A percentile compares a stretch with the other conserved stretches of the same genome.
Evolutionary conservation across 306 rosid species (phyloP).

Genomic region (Prunus persica): DNA sequence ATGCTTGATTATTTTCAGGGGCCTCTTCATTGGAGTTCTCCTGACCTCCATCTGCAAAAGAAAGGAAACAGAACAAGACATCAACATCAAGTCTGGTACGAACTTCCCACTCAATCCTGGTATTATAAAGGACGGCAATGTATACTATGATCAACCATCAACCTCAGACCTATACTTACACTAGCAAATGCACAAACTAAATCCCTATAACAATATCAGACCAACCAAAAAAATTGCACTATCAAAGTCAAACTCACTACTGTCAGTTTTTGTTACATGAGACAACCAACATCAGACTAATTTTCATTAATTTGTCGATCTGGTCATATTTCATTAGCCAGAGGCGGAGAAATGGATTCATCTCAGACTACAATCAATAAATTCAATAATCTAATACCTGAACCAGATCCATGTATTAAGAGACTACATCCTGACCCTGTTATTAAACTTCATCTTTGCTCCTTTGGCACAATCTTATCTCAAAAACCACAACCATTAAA

Average conservation of each 20-base stretch:
- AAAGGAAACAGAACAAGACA: slow-evolving; percentile 1
- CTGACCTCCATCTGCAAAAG: slow-evolving; percentile 56
- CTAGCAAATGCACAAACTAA: not conserved
- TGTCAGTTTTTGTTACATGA: not conserved
- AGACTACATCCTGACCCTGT: not conserved
- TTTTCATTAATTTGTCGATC: not conserved
- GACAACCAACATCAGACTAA: not conserved
- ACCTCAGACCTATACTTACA: not conserved
- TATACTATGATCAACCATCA: not conserved
- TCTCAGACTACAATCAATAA: not conserved
- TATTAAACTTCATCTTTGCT: not conserved
- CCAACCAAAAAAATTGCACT: not conserved
- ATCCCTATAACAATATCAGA: not conserved
- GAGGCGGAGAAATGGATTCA: not conserved
- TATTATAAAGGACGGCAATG: not conserved
- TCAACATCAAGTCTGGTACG: not conserved
- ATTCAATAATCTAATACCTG: not conserved
- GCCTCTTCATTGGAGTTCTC: slow-evolving; percentile 57
- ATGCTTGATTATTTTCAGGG: slow-evolving; percentile 70
- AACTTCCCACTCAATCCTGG: too few relatives aligned
- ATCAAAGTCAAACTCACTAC: not conserved
- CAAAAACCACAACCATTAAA: not conserved
- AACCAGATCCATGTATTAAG: not conserved
- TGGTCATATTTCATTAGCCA: not conserved
- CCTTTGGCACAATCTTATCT: not conserved